Percentiles rank a stretch among this genome's conserved stretches.
Evolutionary conservation across 129 eudicot genomes (phyloP).

Genomic region (Apium graveolens): DNA sequence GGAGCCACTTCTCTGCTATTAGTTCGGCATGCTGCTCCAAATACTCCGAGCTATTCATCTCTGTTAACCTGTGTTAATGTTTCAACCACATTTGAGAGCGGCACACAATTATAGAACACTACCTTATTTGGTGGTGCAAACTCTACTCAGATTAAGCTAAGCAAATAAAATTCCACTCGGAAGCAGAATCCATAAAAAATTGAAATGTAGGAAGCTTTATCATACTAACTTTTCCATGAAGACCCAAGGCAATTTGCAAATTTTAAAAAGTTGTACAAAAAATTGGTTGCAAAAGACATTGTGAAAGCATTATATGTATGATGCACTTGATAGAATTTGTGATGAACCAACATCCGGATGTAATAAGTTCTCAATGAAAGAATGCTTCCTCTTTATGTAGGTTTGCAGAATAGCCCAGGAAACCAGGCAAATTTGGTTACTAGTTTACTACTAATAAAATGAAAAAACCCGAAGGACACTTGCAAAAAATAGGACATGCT

Average conservation of each 20-base stretch:
- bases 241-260: no score
- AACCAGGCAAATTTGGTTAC: neutral
- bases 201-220: no score
- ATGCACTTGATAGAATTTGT: neutral
- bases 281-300: neutral
- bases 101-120: neutral
- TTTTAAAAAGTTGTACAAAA: no score
- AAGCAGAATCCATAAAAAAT: neutral
- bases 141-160: neutral
- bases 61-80: conserved; percentile 51
- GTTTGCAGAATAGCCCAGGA: neutral
- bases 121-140: neutral
- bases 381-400: neutral
- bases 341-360: neutral
- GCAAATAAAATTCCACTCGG: neutral
- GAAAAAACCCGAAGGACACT: neutral
- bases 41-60: conserved; percentile 84
- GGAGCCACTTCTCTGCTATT: conserved; percentile 36
- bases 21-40: conserved; percentile 60
- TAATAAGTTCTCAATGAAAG: neutral
- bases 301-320: neutral
- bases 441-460: neutral
- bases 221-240: no score
- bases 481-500: neutral
- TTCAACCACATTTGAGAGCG: neutral